Conservation (phyloP, 176 grass and related monocot species). For the Rhipidocladum racemiflorum region DNA sequence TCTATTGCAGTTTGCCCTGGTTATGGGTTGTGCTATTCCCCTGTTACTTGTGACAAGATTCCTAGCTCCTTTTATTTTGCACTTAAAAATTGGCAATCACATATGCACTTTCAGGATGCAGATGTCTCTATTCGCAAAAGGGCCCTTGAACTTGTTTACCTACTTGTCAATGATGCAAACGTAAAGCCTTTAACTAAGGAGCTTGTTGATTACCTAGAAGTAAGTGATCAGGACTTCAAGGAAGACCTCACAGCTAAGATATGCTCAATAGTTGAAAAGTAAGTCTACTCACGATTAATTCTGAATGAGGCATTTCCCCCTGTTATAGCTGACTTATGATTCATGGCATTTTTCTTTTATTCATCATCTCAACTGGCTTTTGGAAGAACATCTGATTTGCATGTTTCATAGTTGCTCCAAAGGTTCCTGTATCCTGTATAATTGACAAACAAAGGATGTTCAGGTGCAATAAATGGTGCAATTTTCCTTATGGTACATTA, state of each 20-base stretch:
- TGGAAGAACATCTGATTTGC: slow-evolving; percentile 13
- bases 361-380: neutral
- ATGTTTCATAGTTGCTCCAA: slow-evolving; percentile 15
- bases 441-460: neutral
- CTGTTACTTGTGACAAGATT: neutral
- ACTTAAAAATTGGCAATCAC: slow-evolving; percentile 27
- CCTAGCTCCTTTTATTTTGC: slow-evolving; percentile 17
- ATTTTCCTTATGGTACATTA: neutral
- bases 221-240: slow-evolving; percentile 96
- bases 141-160: slow-evolving; percentile 88
- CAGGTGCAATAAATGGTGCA: neutral
- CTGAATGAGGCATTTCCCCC: neutral
- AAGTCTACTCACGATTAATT: slow-evolving; percentile 35
- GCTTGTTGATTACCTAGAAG: slow-evolving; percentile 96
- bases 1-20: neutral
- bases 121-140: slow-evolving; percentile 99
- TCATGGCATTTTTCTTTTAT: neutral
- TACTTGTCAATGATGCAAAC: slow-evolving; percentile 91
- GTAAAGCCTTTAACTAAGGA: slow-evolving; percentile 91
- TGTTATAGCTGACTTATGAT: neutral
- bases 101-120: slow-evolving; percentile 71
- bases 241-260: slow-evolving; percentile 92
- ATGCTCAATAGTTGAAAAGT: slow-evolving; percentile 97
- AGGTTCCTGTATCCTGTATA: neutral
- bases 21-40: slow-evolving; percentile 1